Evolutionary conservation across 805 yeast species (phyloP), one percentile per base, ranked within the genome.

Genomic region (Pichia nanzhaoensis): DNA sequence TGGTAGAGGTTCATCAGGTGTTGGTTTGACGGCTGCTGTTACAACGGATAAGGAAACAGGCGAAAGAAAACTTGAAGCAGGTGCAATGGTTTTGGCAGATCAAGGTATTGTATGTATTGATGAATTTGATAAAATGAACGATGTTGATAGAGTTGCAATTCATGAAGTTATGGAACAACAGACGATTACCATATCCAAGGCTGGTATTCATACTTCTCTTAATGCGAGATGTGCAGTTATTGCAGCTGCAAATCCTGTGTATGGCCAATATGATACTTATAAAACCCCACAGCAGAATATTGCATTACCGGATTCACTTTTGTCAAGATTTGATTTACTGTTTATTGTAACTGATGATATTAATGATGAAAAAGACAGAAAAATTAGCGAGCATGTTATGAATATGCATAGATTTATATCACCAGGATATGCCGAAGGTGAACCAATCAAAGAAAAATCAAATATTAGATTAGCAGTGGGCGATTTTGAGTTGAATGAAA

Each of bases 111-210:
- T 93, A 35, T 93, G 99, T 76, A 95, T 93, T 58, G 99, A 93
- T 73, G 99, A 93, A 71, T 93, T 93, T 60, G 99, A 91, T 69
- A 93, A 93, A 67, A 93, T 93, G 99, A 82, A 86, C 51, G 99
- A 93, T 64, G 78, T 81, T 22, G 99, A 93, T 69, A 77, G 99
- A 61, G 98, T 93, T 42, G 98, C 98, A 1, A 93, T 93, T 59
- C 99, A 93, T 67, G 99, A 93, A 75, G 99, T 93, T 41, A 93
- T 93, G 99, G 99, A 93, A 70, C 99, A 93, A 68, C 99, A 93
- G 65, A 93, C 99, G 0, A 96, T 91, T 24, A 90, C 98, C 2
- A 90, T 91, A 59, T 95, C 98, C 42, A 91, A 91, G 64, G 99
- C 98, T 5, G 99, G 99, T 52, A 91, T 91, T 57, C 97, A 91